Conservation (phyloP, 2,329 filamentous ascomycete species). For the Calonectria fujianensis region DNA sequence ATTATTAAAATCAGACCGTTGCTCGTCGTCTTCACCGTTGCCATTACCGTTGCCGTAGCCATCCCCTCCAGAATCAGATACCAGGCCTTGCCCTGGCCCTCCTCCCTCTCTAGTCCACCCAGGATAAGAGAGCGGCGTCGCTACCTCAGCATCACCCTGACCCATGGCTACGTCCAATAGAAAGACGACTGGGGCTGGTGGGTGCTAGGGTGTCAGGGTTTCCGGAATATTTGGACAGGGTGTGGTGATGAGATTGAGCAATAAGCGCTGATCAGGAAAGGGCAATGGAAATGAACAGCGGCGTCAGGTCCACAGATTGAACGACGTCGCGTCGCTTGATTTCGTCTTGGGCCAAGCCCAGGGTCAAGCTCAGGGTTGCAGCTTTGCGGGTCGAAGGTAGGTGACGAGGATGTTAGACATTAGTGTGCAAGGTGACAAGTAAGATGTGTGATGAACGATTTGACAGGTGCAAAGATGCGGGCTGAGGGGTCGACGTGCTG, state of each 20-base stretch:
- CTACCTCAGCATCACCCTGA: slow-evolving; percentile 50
- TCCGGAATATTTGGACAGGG: slow-evolving; percentile 49
- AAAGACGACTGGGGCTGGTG: slow-evolving; percentile 43
- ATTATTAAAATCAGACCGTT: slow-evolving; percentile 47
- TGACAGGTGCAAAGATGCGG: slow-evolving; percentile 6
- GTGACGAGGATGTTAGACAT: slow-evolving; percentile 35
- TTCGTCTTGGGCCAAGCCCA: slow-evolving; percentile 28
- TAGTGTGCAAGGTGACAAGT: slow-evolving; percentile 30
- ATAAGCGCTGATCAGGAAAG: slow-evolving; percentile 53
- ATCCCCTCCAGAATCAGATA: slow-evolving; percentile 44
- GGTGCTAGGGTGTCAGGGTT: slow-evolving; percentile 48
- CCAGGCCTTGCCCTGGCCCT: slow-evolving; percentile 42
- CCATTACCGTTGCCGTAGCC: slow-evolving; percentile 42
- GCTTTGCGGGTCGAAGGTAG: slow-evolving; percentile 38
- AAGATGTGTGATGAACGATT: slow-evolving; percentile 23
- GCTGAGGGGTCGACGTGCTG: not conserved
- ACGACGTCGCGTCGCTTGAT: slow-evolving; percentile 31
- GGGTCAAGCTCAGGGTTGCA: slow-evolving; percentile 31
- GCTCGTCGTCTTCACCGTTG: slow-evolving; percentile 44
- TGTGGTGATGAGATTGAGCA: slow-evolving; percentile 49
- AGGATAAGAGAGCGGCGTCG: slow-evolving; percentile 48
- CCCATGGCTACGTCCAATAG: slow-evolving; percentile 51
- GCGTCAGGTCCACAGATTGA: slow-evolving; percentile 52
- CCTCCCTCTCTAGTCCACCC: slow-evolving; percentile 48
- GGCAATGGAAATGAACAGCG: slow-evolving; percentile 53